Base-by-base conservation (phyloP, 768 basidiomycete species). In the Cantharellus cinnabarinus region DNA sequence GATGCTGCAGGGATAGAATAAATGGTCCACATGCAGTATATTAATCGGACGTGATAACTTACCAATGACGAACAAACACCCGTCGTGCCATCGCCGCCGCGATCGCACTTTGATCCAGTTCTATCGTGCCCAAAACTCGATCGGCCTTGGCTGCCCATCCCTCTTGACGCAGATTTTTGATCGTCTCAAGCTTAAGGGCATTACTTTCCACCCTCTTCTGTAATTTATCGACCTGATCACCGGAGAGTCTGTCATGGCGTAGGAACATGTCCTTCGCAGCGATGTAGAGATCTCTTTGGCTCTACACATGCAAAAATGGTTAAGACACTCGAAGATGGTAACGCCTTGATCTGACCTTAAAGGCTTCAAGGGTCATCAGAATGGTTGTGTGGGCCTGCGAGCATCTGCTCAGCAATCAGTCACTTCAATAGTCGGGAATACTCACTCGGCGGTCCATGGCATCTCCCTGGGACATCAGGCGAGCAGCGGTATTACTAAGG, bases 141-240 rank as follows among this genome's bases (percentile, higher is more conserved):
- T 97, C 93, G 2, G 78, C 85, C 62, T 97, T 89, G 41, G 81
- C 80, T 65, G 85, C 79, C 89, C 88, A 94, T 5, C 82, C 80
- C 3, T 89, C 85, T 67, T 84, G 93, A 67, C 78, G 76, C 0
- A 76, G 77, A 4, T 75, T 71, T 58, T 83, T 81, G 60, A 86
- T 76, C 0, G 75, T 76, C 65, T 93, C 87, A 42, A 93, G 75
- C 68, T 88, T 91, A 63, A 79, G 70, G 2, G 81, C 79, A 58
- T 78, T 85, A 0, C 72, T 71, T 59, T 93, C 89, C 40, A 93
- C 81, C 41, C 88, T 82, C 67, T 89, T 93, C 70, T 83, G 83
- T 60, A 98, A 73, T 41, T 84, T 77, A 60, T 95, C 90, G 2
- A 90, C 88, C 63, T 85, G 81, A 66, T 97, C 94, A 42, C 81